Conservation (phyloP, 164 flowering plant species). For the Nelumbo lutea region DNA sequence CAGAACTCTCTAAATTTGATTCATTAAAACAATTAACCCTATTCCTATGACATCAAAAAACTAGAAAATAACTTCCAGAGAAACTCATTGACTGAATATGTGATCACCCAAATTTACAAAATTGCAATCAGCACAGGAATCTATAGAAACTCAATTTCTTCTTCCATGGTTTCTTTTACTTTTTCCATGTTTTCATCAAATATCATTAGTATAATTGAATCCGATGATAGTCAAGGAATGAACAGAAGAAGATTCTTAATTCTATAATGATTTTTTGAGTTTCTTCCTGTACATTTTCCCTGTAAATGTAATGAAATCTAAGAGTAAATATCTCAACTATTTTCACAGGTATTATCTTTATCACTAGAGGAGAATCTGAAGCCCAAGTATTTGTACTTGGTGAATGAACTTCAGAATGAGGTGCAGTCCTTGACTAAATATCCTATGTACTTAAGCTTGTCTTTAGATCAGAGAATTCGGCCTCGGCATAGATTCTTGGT, state of each 20-base stretch:
- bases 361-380: slow-evolving; percentile 85
- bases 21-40: too few relatives aligned
- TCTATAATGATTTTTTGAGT: neutral
- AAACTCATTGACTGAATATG: too few relatives aligned
- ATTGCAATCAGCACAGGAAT: too few relatives aligned
- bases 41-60: too few relatives aligned
- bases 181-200: too few relatives aligned
- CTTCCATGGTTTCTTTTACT: too few relatives aligned
- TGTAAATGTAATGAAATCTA: neutral
- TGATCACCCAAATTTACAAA: too few relatives aligned
- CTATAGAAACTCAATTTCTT: too few relatives aligned
- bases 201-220: too few relatives aligned
- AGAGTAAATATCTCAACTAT: slow-evolving; percentile 1
- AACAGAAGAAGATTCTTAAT: neutral
- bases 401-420: slow-evolving; percentile 81
- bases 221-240: too few relatives aligned
- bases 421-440: slow-evolving; percentile 81
- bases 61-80: too few relatives aligned
- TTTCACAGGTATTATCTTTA: slow-evolving; percentile 74
- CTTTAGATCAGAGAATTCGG: slow-evolving; percentile 92
- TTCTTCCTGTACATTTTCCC: neutral
- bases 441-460: slow-evolving; percentile 88
- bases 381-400: slow-evolving; percentile 83
- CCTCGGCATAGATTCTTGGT: slow-evolving; percentile 91
- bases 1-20: too few relatives aligned